Evolutionary conservation across 2,329 filamentous ascomycete genomes (phyloP).

Genomic region (Diplocarpon mali): DNA sequence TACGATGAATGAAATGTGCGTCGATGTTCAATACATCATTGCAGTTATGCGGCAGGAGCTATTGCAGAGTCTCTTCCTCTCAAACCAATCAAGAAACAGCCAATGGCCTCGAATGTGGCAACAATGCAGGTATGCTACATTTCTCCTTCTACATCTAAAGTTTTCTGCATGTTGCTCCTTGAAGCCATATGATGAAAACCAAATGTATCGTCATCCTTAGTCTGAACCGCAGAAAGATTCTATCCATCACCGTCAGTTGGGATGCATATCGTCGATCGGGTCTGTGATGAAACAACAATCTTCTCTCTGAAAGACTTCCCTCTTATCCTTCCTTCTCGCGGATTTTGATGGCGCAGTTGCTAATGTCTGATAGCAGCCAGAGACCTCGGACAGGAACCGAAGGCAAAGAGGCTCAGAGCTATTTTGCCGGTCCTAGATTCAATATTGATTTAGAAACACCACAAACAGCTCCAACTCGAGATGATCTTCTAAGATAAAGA

Average conservation of each 20-base stretch:
- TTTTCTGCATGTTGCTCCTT: background rate
- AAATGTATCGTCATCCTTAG: slow-evolving; percentile 94
- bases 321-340: too few species aligned
- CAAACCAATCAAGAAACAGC: too few species aligned
- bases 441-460: too few species aligned
- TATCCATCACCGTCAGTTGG: slow-evolving; percentile 25
- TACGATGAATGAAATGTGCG: slow-evolving; percentile 33
- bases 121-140: background rate
- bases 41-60: too few species aligned
- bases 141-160: background rate
- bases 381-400: too few species aligned
- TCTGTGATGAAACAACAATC: slow-evolving; percentile 40
- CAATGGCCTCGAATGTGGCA: background rate
- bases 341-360: too few species aligned
- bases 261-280: slow-evolving; percentile 23
- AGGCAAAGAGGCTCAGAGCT: too few species aligned
- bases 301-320: slow-evolving; percentile 36
- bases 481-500: too few species aligned
- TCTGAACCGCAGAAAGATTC: slow-evolving; percentile 41
- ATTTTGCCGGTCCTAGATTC: too few species aligned
- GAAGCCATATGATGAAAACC: slow-evolving; percentile 64
- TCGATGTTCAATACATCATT: background rate
- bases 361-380: too few species aligned
- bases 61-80: too few species aligned
- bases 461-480: too few species aligned